Conservation (phyloP, 1,139 yeast species). For the Diutina ranongensis region DNA sequence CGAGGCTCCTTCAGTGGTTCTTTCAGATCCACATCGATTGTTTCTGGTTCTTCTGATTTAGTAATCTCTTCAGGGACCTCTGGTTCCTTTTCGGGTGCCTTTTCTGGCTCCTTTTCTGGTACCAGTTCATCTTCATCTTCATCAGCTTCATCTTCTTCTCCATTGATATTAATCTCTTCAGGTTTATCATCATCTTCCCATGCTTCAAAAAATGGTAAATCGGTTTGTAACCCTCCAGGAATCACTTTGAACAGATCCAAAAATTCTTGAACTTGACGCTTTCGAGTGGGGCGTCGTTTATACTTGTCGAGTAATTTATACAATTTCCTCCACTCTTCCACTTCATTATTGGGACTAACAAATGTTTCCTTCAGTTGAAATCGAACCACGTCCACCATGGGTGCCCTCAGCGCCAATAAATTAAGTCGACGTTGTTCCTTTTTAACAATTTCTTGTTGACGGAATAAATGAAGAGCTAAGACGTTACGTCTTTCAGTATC, state of each 20-base stretch:
- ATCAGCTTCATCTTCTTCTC: background rate
- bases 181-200: slow-evolving; percentile 2
- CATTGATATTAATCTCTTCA: background rate
- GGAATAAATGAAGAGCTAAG: slow-evolving; percentile 60
- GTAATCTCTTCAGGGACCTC: background rate
- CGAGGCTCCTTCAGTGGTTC: background rate
- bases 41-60: background rate
- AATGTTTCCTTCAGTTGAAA: slow-evolving; percentile 29
- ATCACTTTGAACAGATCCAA: slow-evolving; percentile 4
- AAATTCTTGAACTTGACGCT: background rate
- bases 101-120: background rate
- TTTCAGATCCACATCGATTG: background rate
- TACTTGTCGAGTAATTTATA: slow-evolving; percentile 20
- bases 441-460: slow-evolving; percentile 76
- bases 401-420: slow-evolving; percentile 52
- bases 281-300: slow-evolving; percentile 3
- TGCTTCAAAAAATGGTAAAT: background rate
- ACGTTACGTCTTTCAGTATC: slow-evolving; percentile 75
- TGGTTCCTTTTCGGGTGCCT: background rate
- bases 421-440: slow-evolving; percentile 62
- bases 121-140: background rate
- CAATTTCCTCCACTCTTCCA: slow-evolving; percentile 29
- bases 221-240: background rate
- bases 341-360: slow-evolving; percentile 42
- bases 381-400: slow-evolving; percentile 47